Evolutionary conservation across 139 green algal genomes (phyloP).

Genomic region (Ettlia oleoabundans): DNA sequence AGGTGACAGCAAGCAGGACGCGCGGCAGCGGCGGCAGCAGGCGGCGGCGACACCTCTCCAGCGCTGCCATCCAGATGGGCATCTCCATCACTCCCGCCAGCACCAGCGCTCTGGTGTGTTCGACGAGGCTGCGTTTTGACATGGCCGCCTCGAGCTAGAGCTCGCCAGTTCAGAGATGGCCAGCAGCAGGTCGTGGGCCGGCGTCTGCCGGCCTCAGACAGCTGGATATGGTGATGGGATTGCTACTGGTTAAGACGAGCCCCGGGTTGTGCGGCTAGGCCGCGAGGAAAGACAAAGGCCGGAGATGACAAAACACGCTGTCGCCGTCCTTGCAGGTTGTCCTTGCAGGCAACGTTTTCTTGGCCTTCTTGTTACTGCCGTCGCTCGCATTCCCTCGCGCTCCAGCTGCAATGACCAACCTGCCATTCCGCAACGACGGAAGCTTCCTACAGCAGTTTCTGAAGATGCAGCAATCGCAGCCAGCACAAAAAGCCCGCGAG

Average conservation of each 20-base stretch:
- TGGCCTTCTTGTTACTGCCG: too few species aligned
- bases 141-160: not conserved
- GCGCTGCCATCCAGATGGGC: conserved; percentile 42
- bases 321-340: too few species aligned
- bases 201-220: too few species aligned
- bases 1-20: not conserved
- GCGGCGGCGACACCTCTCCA: conserved; percentile 34
- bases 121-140: conserved; percentile 32
- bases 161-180: too few species aligned
- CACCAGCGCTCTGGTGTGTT: conserved; percentile 34
- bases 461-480: conserved; percentile 9
- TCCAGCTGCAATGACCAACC: not conserved
- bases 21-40: not conserved
- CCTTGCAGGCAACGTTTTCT: too few species aligned
- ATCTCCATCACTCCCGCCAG: conserved; percentile 40
- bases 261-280: not conserved
- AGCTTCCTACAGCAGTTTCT: conserved; percentile 46
- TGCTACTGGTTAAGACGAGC: not conserved
- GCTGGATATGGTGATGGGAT: too few species aligned
- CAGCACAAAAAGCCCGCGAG: not conserved
- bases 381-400: not conserved
- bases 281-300: not conserved
- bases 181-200: too few species aligned
- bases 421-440: conserved; percentile 41
- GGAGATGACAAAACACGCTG: too few species aligned